Evolutionary conservation across 345 rosid genomes (phyloP).

Genomic region (Combretum micranthum): DNA sequence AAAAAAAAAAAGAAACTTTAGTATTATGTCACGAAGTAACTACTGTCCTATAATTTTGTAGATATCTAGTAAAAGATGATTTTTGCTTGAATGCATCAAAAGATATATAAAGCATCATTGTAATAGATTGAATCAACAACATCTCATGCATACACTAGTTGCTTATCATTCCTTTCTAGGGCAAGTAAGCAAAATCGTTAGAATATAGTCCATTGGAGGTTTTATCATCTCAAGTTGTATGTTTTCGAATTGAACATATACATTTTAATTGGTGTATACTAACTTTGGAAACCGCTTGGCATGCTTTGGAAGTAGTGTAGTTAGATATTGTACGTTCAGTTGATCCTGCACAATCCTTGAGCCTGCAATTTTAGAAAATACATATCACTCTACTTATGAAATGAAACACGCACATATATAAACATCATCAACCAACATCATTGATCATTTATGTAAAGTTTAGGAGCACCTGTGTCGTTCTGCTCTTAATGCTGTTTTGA

Average conservation of each 20-base stretch:
- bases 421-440: background rate
- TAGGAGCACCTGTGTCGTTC: constrained; percentile 30
- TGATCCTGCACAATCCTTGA: constrained; percentile 19
- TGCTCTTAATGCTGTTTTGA: constrained; percentile 56
- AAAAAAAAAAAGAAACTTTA: background rate
- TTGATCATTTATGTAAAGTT: background rate
- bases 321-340: constrained; percentile 22
- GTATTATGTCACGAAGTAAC: background rate
- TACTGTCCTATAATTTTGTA: background rate
- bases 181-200: too few relatives aligned
- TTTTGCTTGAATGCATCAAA: too few relatives aligned
- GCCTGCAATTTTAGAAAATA: constrained; percentile 31
- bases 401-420: background rate
- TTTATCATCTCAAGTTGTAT: background rate
- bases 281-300: constrained; percentile 43
- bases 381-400: constrained; percentile 1
- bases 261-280: constrained; percentile 7
- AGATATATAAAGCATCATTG: too few relatives aligned
- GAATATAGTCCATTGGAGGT: too few relatives aligned
- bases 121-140: too few relatives aligned
- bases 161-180: too few relatives aligned
- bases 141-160: too few relatives aligned
- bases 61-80: too few relatives aligned
- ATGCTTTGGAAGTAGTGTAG: constrained; percentile 26
- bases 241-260: background rate